Percentiles rank a stretch among this genome's conserved stretches.
These are phyloP conservation scores for Sechiopsis laciniata DNA, from an alignment of 306 rosid genomes.

Conservation along the genomic window DNA sequence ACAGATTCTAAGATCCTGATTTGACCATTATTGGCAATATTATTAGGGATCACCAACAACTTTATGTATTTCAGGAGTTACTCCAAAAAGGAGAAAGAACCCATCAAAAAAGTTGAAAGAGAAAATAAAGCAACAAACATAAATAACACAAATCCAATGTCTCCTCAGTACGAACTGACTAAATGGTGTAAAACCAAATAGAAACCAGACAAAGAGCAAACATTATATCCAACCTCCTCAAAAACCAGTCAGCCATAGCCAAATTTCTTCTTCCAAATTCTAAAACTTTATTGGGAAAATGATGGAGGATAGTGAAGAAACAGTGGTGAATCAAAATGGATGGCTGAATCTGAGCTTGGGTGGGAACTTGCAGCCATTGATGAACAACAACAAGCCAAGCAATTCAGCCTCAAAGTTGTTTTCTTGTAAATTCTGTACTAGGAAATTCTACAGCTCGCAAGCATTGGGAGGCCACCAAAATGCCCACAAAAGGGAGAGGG, in stretches of 20 bases:
- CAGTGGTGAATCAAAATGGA: conserved; percentile 4
- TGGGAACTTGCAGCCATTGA: conserved; percentile 24
- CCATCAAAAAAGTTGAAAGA: background rate
- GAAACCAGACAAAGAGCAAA: background rate
- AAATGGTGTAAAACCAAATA: background rate
- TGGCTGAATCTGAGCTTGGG: conserved; percentile 20
- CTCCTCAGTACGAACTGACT: conserved; percentile 44
- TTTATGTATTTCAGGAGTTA: background rate
- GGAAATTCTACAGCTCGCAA: conserved; percentile 83
- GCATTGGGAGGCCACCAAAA: conserved; percentile 96
- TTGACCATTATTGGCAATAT: conserved; percentile 15
- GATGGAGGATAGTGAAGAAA: background rate
- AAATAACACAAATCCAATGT: conserved; percentile 57
- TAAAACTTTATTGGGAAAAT: background rate
- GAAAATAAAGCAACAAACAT: conserved; percentile 15
- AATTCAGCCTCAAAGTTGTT: conserved; percentile 36
- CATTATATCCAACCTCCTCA: background rate
- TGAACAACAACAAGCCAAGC: background rate
- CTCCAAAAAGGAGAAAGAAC: background rate
- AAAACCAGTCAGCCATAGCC: background rate
- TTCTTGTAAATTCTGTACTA: conserved; percentile 86
- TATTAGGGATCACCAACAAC: conserved; percentile 10
- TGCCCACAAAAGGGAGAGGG: conserved; percentile 91
- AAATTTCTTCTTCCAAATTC: background rate
- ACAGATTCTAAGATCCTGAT: conserved; percentile 14